Conservation (phyloP, 805 yeast species). For the Ogataea nonfermentans region DNA sequence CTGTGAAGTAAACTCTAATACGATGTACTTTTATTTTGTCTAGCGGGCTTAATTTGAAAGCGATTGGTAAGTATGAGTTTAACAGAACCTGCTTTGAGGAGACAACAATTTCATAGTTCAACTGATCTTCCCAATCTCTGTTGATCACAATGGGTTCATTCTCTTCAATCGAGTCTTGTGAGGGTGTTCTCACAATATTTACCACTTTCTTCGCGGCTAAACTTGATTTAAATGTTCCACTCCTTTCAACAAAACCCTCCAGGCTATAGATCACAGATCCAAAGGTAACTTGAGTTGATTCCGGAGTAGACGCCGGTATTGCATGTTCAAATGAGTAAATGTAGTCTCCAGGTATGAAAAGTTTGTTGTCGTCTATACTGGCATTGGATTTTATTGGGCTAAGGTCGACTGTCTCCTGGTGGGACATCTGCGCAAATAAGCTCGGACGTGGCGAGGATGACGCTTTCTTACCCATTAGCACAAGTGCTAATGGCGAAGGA, state of each 20-base stretch:
- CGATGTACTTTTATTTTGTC: constrained; percentile 87
- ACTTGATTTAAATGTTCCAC: constrained; percentile 84
- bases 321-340: constrained; percentile 90
- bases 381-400: constrained; percentile 24
- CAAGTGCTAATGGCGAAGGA: constrained; percentile 29
- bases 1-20: constrained; percentile 81
- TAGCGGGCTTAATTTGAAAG: constrained; percentile 79
- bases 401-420: constrained; percentile 19
- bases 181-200: constrained; percentile 68
- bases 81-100: constrained; percentile 87
- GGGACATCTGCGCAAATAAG: constrained; percentile 14
- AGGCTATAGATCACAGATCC: constrained; percentile 74
- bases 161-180: constrained; percentile 78
- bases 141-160: constrained; percentile 90
- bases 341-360: constrained; percentile 85
- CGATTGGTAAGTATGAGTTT: constrained; percentile 79
- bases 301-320: constrained; percentile 79
- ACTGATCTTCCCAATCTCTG: constrained; percentile 90
- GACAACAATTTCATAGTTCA: constrained; percentile 85
- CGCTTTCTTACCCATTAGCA: constrained; percentile 27
- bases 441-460: constrained; percentile 23
- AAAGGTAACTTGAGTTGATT: constrained; percentile 71
- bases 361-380: constrained; percentile 28
- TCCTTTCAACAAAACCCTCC: constrained; percentile 68
- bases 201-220: constrained; percentile 63